Evolutionary conservation across 768 basidiomycete genomes (phyloP).

Genomic region (Amyloporia xantha): DNA sequence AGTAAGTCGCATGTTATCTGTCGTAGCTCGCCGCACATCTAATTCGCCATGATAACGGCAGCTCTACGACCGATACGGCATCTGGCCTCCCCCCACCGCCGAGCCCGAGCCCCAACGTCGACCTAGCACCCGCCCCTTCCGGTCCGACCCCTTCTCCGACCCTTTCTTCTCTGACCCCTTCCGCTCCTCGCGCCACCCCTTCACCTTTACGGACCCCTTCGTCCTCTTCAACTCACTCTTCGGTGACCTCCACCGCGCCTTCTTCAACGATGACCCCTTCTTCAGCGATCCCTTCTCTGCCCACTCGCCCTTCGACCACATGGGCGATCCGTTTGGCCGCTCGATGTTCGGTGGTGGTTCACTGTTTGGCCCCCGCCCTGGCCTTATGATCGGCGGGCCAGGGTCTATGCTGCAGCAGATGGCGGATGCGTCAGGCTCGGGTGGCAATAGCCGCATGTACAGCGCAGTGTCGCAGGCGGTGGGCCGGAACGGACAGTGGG

Average conservation of each 20-base stretch:
- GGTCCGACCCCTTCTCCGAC: slow-evolving; percentile 32
- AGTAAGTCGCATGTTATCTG: slow-evolving; percentile 25
- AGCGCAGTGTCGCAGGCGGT: slow-evolving; percentile 22
- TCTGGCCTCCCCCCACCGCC: slow-evolving; percentile 59
- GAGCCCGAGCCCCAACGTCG: slow-evolving; percentile 9
- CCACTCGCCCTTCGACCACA: slow-evolving; percentile 8
- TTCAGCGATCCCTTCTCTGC: slow-evolving; percentile 11
- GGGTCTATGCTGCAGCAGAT: slow-evolving; percentile 10
- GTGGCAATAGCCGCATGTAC: slow-evolving; percentile 13
- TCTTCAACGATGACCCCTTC: slow-evolving; percentile 12
- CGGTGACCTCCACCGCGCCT: slow-evolving; percentile 29
- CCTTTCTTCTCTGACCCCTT: slow-evolving; percentile 36
- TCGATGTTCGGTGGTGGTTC: slow-evolving; percentile 9
- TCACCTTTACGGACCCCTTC: slow-evolving; percentile 69
- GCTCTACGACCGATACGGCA: slow-evolving; percentile 65
- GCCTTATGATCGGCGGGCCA: not conserved
- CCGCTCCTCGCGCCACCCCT: slow-evolving; percentile 18
- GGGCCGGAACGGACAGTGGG: slow-evolving; percentile 35
- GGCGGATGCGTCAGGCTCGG: slow-evolving; percentile 3
- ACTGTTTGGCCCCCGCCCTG: slow-evolving; percentile 1
- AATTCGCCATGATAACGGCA: too few species aligned
- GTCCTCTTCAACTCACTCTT: slow-evolving; percentile 69
- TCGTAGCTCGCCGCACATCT: not conserved
- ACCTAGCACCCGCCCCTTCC: not conserved
- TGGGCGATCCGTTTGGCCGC: slow-evolving; percentile 7